Conservation (phyloP, 2,329 filamentous ascomycete species). For the Fusarium keratoplasticum region DNA sequence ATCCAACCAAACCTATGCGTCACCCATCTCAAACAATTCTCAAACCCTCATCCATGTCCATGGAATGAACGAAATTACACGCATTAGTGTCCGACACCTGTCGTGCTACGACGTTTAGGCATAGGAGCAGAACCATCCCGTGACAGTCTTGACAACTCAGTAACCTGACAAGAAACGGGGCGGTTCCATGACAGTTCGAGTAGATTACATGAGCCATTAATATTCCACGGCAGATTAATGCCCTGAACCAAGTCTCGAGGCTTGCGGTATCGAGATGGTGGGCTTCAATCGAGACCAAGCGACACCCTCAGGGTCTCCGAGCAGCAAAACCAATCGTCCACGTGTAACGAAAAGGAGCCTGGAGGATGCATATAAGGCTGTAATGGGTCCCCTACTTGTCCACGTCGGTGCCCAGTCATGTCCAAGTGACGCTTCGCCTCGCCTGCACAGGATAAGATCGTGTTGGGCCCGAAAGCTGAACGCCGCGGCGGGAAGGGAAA, state of each 20-base stretch:
- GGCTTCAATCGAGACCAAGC: neutral
- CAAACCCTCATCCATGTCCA: neutral
- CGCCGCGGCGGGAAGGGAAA: neutral
- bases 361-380: slow-evolving; percentile 32
- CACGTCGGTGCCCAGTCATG: slow-evolving; percentile 31
- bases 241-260: neutral
- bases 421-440: neutral
- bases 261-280: neutral
- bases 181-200: neutral
- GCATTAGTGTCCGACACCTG: neutral
- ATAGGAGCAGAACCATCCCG: neutral
- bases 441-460: slow-evolving; percentile 14
- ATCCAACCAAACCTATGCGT: neutral
- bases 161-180: neutral
- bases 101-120: neutral
- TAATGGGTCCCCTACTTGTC: slow-evolving; percentile 30
- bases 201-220: neutral
- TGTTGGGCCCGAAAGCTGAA: neutral
- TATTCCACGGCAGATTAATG: neutral
- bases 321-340: neutral
- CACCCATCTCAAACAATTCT: neutral
- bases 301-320: neutral
- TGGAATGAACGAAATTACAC: neutral
- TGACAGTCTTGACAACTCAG: neutral
- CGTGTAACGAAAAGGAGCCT: neutral